phyloP scores from a whole-genome alignment of 108 stramenopile genomes.

The Conticribra guillardii region DNA sequence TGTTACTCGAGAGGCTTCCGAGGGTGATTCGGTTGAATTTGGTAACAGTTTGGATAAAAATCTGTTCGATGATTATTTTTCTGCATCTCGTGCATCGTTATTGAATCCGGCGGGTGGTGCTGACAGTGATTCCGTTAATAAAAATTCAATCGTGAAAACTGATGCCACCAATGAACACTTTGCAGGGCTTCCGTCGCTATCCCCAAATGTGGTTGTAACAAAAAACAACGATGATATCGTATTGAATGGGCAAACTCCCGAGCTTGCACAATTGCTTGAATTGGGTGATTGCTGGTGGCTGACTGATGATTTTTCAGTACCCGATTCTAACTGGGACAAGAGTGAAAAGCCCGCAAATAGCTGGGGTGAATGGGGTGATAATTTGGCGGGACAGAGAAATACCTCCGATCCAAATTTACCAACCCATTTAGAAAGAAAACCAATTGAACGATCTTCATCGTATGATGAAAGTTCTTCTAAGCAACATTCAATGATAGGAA shows the following conservation, averaged over 20 bases:
- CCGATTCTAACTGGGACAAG: constrained; percentile 15
- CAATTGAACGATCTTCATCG: not conserved
- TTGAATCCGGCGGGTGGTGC: not conserved
- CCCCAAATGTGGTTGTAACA: constrained; percentile 67
- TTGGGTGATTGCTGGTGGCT: constrained; percentile 49
- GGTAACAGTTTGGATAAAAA: constrained; percentile 11
- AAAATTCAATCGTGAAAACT: too few species aligned
- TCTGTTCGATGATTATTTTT: constrained; percentile 28
- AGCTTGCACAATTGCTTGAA: constrained; percentile 56
- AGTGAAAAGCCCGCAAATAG: constrained; percentile 10
- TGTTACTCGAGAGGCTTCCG: constrained; percentile 1
- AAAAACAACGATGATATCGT: constrained; percentile 42
- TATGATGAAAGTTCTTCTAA: constrained; percentile 9
- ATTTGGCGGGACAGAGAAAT: not conserved
- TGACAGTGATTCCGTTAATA: not conserved
- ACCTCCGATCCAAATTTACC: not conserved
- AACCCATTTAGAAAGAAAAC: not conserved
- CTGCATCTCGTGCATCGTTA: constrained; percentile 31
- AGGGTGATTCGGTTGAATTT: not conserved
- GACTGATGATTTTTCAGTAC: constrained; percentile 27
- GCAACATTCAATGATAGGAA: constrained; percentile 44
- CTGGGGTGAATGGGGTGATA: not conserved
- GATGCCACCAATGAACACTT: constrained; percentile 17
- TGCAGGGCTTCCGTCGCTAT: constrained; percentile 64
- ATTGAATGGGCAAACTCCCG: constrained; percentile 54